phyloP scores from a whole-genome alignment of 305 asterid species.

The Euphrasia arctica region DNA sequence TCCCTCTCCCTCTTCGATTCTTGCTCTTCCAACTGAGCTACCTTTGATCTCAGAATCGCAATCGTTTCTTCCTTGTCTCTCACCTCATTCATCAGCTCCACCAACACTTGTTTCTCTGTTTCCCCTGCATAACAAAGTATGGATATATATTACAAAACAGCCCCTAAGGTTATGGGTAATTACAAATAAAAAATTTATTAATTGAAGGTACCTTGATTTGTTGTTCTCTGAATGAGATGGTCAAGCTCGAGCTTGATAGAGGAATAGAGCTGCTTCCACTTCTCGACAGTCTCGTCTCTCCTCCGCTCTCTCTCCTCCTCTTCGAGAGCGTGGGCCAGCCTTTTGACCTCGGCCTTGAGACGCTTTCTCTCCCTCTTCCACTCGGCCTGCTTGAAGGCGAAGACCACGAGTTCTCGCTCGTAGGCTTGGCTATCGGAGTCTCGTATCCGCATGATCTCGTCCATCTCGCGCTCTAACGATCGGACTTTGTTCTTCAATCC shows the following conservation, averaged over 20 bases:
- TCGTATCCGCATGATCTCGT: constrained; percentile 58
- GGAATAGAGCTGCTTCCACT: constrained; percentile 86
- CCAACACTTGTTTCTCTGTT: constrained; percentile 36
- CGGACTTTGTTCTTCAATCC: constrained; percentile 50
- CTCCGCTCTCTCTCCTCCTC: constrained; percentile 9
- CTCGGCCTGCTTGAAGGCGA: constrained; percentile 66
- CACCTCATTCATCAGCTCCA: constrained; percentile 51
- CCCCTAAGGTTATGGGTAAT: background rate
- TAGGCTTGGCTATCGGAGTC: constrained; percentile 57
- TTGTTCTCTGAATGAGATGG: constrained; percentile 55
- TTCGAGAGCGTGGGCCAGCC: constrained; percentile 36
- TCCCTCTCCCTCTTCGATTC: constrained; percentile 64
- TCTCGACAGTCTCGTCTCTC: constrained; percentile 34
- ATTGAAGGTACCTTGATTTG: constrained; percentile 41
- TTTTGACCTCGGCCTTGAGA: constrained; percentile 48
- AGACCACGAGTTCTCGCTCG: constrained; percentile 56
- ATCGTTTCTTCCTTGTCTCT: constrained; percentile 54
- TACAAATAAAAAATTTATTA: background rate
- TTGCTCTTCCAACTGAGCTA: constrained; percentile 54
- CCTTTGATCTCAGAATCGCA: constrained; percentile 39
- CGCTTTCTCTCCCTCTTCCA: constrained; percentile 66
- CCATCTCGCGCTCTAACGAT: constrained; percentile 49
- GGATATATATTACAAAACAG: background rate
- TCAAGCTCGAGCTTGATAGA: constrained; percentile 87
- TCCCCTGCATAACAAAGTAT: constrained; percentile 30